Percentiles rank a stretch among this genome's conserved stretches.
These are phyloP conservation scores for Stentor coeruleus DNA, from an alignment of 73 alveolate species.

Conservation along the genomic window DNA sequence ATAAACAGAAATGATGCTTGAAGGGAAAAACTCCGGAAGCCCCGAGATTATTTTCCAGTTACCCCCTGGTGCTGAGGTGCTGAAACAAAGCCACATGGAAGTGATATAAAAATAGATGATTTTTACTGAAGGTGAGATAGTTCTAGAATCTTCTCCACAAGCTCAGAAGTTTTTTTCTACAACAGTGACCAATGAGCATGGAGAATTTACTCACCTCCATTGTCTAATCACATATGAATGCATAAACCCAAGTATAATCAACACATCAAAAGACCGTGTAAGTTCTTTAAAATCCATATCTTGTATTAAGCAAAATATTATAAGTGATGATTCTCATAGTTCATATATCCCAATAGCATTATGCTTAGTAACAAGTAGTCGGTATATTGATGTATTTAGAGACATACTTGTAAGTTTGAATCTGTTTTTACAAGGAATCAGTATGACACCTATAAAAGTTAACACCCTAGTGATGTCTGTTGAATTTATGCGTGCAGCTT, in stretches of 20 bases:
- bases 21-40: neutral
- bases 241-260: neutral
- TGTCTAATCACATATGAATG: conserved; percentile 14
- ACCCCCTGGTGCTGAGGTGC: neutral
- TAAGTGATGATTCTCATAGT: neutral
- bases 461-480: neutral
- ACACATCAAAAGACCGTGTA: neutral
- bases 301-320: neutral
- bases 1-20: neutral
- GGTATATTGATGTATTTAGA: neutral
- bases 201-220: conserved; percentile 9
- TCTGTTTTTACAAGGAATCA: neutral
- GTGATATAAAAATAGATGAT: conserved; percentile 7
- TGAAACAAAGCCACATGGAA: neutral
- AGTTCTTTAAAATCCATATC: neutral
- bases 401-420: neutral
- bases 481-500: neutral
- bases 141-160: neutral
- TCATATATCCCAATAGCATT: conserved; percentile 13
- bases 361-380: neutral
- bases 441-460: neutral
- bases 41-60: neutral
- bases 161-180: conserved; percentile 13
- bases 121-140: neutral
- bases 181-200: neutral